Base-by-base conservation (phyloP, 257 asterid species). In the Nicotiana tomentosiformis region DNA sequence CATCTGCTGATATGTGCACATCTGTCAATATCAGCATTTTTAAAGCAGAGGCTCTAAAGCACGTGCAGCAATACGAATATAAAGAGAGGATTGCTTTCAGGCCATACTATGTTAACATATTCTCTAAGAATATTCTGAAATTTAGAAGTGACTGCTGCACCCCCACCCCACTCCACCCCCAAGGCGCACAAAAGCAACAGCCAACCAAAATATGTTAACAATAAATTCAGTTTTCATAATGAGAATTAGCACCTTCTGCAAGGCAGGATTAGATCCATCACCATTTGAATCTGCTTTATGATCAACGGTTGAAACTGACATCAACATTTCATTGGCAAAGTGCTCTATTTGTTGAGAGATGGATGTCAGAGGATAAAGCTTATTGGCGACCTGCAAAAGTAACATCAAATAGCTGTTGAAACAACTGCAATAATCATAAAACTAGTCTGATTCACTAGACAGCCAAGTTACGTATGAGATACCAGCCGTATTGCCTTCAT, bases 401-500 rank as follows among this genome's bases (percentile, higher is more conserved):
- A 77, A 69, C 72, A 80, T 69, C 14, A 84, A 74, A n/a, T 64
- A 69, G 23, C 77, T 14, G 77, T 77, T 74, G 53, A 32, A 76
- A 39, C 32, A 64, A 29, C 64, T 76, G 65, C 65, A 76, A 76
- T 23, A 51, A 51, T 76, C 80, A 51, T 51, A 76, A 37, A 74
- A 4, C 65, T 49, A 23, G 10, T 49, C 61, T 74, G 79, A 23
- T 68, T 20, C 60, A 81, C 33, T 80, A 29, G 83, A 86, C 84
- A 64, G 82, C 39, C 80, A 70, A 86, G 85, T 74, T 82, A 68
- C 20, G 68, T 11, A 82, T 60, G 77, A 70, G 69, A 58, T 93
- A 96, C 99, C 99, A 96, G 92, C 83, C 99, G 98, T 86, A 96
- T 91, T 84, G 99, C 98, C 94, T 96, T 96, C 95, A 93, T 95